phyloP scores from a whole-genome alignment of 2,329 filamentous ascomycete species.

The Cordyceps javanica region DNA sequence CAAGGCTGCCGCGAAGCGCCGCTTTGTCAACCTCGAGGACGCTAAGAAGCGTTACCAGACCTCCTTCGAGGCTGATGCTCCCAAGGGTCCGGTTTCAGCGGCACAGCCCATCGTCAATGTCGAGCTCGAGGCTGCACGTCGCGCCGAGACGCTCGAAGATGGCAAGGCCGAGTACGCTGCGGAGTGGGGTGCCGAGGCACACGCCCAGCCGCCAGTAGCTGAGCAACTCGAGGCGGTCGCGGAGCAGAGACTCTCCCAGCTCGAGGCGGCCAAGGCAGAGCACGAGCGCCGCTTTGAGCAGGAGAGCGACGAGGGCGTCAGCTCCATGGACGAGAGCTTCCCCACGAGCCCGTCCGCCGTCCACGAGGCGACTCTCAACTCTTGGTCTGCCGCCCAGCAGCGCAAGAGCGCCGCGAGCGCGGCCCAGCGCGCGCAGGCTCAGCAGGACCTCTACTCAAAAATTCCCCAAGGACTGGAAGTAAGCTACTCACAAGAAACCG shows the following conservation, averaged over 20 bases:
- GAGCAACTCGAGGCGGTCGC: constrained; percentile 3
- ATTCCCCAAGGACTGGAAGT: constrained; percentile 43
- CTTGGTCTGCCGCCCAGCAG: not conserved
- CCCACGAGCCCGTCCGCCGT: constrained; percentile 22
- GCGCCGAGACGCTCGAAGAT: constrained; percentile 2
- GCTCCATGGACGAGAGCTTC: constrained; percentile 38
- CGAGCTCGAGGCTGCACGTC: constrained; percentile 5
- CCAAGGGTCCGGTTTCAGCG: not conserved
- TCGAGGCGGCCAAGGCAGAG: constrained; percentile 13
- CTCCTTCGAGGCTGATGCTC: not conserved
- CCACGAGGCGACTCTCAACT: constrained; percentile 22
- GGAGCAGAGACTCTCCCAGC: not conserved
- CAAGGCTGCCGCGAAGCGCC: constrained; percentile 3
- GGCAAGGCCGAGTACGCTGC: constrained; percentile 8
- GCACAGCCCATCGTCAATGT: not conserved
- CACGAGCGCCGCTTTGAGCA: constrained; percentile 15
- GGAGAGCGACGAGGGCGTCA: constrained; percentile 24
- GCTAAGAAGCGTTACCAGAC: constrained; percentile 12
- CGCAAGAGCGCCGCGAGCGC: not conserved
- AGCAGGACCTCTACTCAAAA: constrained; percentile 36
- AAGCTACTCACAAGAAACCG: constrained; percentile 39
- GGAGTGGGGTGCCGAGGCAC: constrained; percentile 8
- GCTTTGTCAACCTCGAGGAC: constrained; percentile 9
- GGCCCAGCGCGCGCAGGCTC: constrained; percentile 14
- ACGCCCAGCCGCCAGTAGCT: constrained; percentile 1